Evolutionary conservation across 331 rosid species (phyloP), one percentile per base, ranked within the genome.

Genomic region (Rosa hybrid): DNA sequence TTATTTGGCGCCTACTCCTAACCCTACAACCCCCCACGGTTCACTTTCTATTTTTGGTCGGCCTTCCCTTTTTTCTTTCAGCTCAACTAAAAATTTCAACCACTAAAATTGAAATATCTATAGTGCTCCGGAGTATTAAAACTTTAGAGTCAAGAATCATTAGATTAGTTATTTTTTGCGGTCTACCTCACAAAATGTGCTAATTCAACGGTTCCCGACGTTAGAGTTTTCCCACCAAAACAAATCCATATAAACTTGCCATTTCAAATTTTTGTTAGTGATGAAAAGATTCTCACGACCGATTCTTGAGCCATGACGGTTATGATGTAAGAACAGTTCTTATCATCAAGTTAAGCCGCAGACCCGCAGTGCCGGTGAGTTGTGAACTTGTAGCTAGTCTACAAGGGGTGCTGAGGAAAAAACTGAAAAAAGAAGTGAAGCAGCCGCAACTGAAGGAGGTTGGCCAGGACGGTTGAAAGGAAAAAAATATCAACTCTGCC

Each of bases 1-100:
- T 12, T 4, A 8, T 57, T 57, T 57, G 64, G 30, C 64, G 3
- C 65, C 65, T 3, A 59, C 65, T n/a, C 2, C 3, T 2, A 62
- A 21, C 39, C 39, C 50, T 25, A 7, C 68, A 57, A 27, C 51
- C 38, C 20, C 38, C 18, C 68, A 63, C 41, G 0, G 42, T 63
- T 16, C 59, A 23, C 60, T 60, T 76, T 76, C 59, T 30, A n/a
- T 75, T n/a, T 74, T 56, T 21, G 54, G 68, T 41, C 57, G 69
- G 16, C 23, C 14, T 54, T 41, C 42, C 3, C 72, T 49, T n/a
- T 44, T 17, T 38, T 5, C 16, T 10, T 11, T 60, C 16, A 5
- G 20, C 42, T 12, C 68, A 0, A 4, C 2, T 4, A 34, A 6
- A 7, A 17, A 34, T 38, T 20, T 23, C 12, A 1, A 6, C 34